Evolutionary conservation across 331 rosid species (phyloP), one percentile per base, ranked within the genome.

Genomic region (Quercus lobata): DNA sequence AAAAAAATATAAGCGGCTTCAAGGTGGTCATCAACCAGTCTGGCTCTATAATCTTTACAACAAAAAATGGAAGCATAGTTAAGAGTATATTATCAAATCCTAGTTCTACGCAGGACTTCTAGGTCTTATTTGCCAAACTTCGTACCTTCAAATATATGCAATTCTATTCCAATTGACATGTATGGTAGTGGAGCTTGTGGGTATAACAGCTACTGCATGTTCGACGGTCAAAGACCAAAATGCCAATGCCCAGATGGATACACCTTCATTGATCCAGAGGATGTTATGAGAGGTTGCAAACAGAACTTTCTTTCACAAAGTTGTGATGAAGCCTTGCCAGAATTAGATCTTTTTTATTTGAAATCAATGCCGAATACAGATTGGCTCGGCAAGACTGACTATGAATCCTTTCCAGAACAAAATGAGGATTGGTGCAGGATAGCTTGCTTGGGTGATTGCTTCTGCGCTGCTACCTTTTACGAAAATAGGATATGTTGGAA

Each of bases 141-240:
- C 71, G 18, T 18, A 66, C 72, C 72, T 66, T 8, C 72, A 3
- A 66, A 32, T 66, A 78, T 78, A 52, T 73, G 82, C 57, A 44
- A 44, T n/a, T n/a, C n/a, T n/a, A 0, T 0, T 0, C 1, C 0
- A 25, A 1, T 0, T n/a, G n/a, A n/a, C 0, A 0, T 0, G 5
- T 22, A 0, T 14, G 72, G 52, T 7, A 2, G 82, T 8, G 79
- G 82, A 7, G 27, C 44, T 14, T 82, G 86, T 69, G 79, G 86
- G 1, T 49, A 27, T 58, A 82, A 82, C 27, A 57, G 82, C 72
- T 29, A 37, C 7, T 82, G 82, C 19, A 27, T 2, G 32, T 1
- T 4, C 7, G 71, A 66, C 4, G 1, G 0, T 66, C 17, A 0
- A 7, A 66, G 75, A 30, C 82, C 78, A 4, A 8, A 1, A n/a